Evolutionary conservation across 768 basidiomycete species (phyloP).

Genomic region (Galerina sulciceps): DNA sequence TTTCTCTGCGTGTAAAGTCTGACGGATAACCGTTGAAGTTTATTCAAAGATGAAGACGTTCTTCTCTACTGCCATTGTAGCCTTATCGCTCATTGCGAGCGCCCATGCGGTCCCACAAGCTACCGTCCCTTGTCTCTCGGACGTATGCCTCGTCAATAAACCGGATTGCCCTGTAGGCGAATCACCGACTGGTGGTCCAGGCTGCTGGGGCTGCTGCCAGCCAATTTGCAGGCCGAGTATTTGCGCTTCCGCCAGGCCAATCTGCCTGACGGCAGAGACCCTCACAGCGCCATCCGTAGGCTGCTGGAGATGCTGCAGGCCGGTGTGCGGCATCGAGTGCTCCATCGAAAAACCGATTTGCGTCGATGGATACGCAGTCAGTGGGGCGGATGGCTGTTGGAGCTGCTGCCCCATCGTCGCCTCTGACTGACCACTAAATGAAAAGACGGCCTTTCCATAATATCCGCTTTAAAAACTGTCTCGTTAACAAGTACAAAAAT

Average conservation of each 20-base stretch:
- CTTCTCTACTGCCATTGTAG: not conserved
- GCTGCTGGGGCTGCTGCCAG: constrained; percentile 9
- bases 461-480: not conserved
- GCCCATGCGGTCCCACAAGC: not conserved
- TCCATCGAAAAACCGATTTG: constrained; percentile 3
- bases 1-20: no score
- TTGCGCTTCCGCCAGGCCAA: not conserved
- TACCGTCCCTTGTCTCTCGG: not conserved
- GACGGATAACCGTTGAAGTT: no score
- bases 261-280: constrained; percentile 4
- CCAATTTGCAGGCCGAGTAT: not conserved
- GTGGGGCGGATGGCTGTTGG: constrained; percentile 8
- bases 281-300: not conserved
- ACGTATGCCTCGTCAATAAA: not conserved
- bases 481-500: no score
- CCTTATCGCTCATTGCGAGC: not conserved
- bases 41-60: not conserved
- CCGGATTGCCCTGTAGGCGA: constrained; percentile 3
- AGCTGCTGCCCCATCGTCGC: constrained; percentile 10
- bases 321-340: constrained; percentile 3
- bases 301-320: constrained; percentile 10
- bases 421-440: not conserved
- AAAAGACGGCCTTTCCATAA: not conserved
- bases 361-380: not conserved
- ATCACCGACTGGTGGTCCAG: not conserved